phyloP scores from a whole-genome alignment of 257 asterid species.

The Verbascum thapsus region DNA sequence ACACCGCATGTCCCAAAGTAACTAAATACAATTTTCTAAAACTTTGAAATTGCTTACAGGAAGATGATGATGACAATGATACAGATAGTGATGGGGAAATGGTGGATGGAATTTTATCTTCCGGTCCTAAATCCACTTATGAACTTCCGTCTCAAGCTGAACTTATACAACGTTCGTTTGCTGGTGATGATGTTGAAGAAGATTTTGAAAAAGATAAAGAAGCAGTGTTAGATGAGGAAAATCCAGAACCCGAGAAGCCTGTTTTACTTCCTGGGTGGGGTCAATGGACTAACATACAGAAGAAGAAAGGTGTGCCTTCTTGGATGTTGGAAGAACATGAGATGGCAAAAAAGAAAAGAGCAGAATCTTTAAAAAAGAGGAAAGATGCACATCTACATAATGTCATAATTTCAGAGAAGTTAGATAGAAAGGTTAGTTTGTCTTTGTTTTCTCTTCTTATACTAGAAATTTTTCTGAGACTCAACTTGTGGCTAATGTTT shows the following conservation, averaged over 20 bases:
- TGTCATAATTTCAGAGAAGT: constrained; percentile 89
- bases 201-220: constrained; percentile 82
- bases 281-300: constrained; percentile 87
- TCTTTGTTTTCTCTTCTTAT: too few relatives aligned
- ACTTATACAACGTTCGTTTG: constrained; percentile 89
- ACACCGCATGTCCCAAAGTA: constrained; percentile 15
- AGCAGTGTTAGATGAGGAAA: constrained; percentile 72
- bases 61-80: constrained; percentile 49
- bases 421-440: constrained; percentile 67
- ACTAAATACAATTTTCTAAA: too few relatives aligned
- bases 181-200: constrained; percentile 93
- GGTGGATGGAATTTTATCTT: constrained; percentile 89
- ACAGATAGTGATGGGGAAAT: constrained; percentile 77
- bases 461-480: too few relatives aligned
- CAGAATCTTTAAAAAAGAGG: constrained; percentile 81
- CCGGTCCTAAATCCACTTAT: constrained; percentile 61
- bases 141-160: constrained; percentile 93
- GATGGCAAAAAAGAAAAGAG: constrained; percentile 69
- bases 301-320: constrained; percentile 80
- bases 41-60: constrained; percentile 38
- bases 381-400: constrained; percentile 84
- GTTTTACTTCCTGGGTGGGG: constrained; percentile 94
- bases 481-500: background rate
- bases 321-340: constrained; percentile 87
- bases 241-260: constrained; percentile 89